Percentiles rank a stretch among this genome's conserved stretches.
phyloP scores from a whole-genome alignment of 352 stramenopile species.

The Globisporangium splendens region DNA sequence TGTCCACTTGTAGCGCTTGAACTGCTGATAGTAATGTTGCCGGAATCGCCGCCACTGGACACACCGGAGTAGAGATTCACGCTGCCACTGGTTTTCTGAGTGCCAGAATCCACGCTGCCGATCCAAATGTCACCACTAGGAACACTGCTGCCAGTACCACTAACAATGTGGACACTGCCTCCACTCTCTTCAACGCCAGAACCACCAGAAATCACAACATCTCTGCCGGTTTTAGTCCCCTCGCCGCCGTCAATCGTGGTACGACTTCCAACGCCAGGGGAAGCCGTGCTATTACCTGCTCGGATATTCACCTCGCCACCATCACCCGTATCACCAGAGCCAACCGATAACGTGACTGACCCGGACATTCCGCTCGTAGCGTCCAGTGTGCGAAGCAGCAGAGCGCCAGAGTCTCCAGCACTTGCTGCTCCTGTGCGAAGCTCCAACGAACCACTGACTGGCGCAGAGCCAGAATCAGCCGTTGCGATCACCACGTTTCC shows the following conservation, averaged over 20 bases:
- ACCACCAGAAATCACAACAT: conserved; percentile 21
- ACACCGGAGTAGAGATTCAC: conserved; percentile 22
- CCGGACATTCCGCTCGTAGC: conserved; percentile 16
- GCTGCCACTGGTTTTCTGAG: conserved; percentile 17
- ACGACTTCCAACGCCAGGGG: conserved; percentile 16
- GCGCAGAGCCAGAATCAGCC: conserved; percentile 11
- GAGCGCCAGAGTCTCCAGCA: conserved; percentile 13
- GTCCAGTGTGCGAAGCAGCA: conserved; percentile 19
- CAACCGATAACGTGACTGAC: conserved; percentile 22
- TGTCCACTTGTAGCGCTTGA: conserved; percentile 14
- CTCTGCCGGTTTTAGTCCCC: conserved; percentile 20
- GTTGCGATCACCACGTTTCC: conserved; percentile 23
- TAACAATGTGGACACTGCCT: too few species aligned
- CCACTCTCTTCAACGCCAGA: conserved; percentile 18
- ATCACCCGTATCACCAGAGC: conserved; percentile 12
- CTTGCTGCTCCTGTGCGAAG: conserved; percentile 19
- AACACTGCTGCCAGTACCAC: too few species aligned
- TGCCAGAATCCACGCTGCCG: conserved; percentile 11
- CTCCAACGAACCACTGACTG: conserved; percentile 19
- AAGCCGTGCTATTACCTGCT: conserved; percentile 21
- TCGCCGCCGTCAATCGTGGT: conserved; percentile 16
- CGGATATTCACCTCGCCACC: conserved; percentile 17
- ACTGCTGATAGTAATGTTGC: conserved; percentile 17
- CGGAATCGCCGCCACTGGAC: conserved; percentile 16
- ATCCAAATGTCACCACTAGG: conserved; percentile 22